Evolutionary conservation across 2,329 filamentous ascomycete genomes (phyloP).

Genomic region (Colletotrichum costaricense): DNA sequence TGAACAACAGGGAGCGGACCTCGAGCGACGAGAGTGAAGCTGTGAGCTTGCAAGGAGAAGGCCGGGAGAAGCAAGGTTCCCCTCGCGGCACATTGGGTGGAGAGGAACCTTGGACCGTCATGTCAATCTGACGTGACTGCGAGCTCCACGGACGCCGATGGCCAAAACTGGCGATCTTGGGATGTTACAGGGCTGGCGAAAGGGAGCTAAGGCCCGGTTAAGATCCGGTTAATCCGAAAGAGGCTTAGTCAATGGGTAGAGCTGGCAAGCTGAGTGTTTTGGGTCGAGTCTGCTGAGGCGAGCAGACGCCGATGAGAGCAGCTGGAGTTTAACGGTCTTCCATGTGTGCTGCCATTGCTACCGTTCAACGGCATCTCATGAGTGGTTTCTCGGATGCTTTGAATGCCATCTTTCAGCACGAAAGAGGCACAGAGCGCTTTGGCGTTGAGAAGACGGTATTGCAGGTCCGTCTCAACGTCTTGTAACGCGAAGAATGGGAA

Average conservation of each 20-base stretch:
- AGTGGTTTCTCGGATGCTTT: background rate
- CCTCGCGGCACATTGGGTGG: conserved; percentile 23
- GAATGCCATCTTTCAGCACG: background rate
- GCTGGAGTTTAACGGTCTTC: background rate
- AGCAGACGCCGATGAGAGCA: background rate
- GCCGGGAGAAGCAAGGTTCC: conserved; percentile 19
- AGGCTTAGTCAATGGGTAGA: background rate
- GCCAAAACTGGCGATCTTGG: conserved; percentile 17
- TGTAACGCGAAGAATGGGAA: background rate
- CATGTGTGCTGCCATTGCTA: background rate
- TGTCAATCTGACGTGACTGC: conserved; percentile 34
- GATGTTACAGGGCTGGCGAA: conserved; percentile 24
- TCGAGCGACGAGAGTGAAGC: conserved; percentile 16
- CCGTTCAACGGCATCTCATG: background rate
- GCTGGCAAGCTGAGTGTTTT: background rate
- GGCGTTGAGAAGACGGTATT: conserved; percentile 1
- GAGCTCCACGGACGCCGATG: conserved; percentile 15
- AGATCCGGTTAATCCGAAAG: conserved; percentile 24
- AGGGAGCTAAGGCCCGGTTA: conserved; percentile 24
- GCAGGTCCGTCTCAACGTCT: conserved; percentile 28
- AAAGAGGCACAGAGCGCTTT: conserved; percentile 22
- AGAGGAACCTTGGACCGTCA: conserved; percentile 22
- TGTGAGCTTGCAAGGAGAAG: conserved; percentile 11
- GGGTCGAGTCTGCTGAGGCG: background rate
- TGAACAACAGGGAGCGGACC: conserved; percentile 16